phyloP scores from a whole-genome alignment of 805 yeast genomes.

The Helenozyma rhizophorensis region DNA sequence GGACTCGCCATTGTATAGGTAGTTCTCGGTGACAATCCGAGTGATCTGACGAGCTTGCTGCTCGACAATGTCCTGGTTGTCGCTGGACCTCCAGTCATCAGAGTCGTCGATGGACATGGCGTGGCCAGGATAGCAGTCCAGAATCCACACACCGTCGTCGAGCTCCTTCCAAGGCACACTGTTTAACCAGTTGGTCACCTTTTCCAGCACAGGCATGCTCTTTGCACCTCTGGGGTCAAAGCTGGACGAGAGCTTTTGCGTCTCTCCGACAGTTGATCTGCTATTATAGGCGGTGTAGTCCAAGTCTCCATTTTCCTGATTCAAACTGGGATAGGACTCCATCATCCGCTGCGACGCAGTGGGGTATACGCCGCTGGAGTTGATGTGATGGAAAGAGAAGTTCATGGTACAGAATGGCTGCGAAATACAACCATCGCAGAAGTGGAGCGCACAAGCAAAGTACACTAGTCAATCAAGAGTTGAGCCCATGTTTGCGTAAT shows the following conservation, averaged over 20 bases:
- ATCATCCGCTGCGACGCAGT: constrained; percentile 6
- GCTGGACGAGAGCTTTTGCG: constrained; percentile 33
- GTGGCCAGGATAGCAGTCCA: constrained; percentile 51
- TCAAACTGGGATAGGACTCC: constrained; percentile 7
- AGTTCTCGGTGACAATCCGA: constrained; percentile 15
- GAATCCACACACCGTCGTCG: constrained; percentile 14
- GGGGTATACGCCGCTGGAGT: constrained; percentile 4
- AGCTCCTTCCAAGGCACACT: constrained; percentile 47
- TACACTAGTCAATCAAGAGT: too few relatives aligned
- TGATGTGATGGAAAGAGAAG: constrained; percentile 2
- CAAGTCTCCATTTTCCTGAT: constrained; percentile 7
- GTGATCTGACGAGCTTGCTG: constrained; percentile 53
- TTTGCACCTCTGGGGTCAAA: constrained; percentile 61
- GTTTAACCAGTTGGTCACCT: constrained; percentile 60
- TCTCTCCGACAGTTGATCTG: background rate
- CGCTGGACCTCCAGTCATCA: constrained; percentile 15
- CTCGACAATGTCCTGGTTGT: constrained; percentile 45
- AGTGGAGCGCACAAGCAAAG: too few relatives aligned
- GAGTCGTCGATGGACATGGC: constrained; percentile 23
- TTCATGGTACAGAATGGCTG: too few relatives aligned
- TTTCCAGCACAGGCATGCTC: constrained; percentile 64
- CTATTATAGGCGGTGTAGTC: too few relatives aligned
- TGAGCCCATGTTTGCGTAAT: too few relatives aligned
- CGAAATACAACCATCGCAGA: too few relatives aligned
- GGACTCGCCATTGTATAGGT: constrained; percentile 12